Evolutionary conservation across 2,329 filamentous ascomycete species (phyloP), one percentile per base, ranked within the genome.

Genomic region (Talaromyces sp.): DNA sequence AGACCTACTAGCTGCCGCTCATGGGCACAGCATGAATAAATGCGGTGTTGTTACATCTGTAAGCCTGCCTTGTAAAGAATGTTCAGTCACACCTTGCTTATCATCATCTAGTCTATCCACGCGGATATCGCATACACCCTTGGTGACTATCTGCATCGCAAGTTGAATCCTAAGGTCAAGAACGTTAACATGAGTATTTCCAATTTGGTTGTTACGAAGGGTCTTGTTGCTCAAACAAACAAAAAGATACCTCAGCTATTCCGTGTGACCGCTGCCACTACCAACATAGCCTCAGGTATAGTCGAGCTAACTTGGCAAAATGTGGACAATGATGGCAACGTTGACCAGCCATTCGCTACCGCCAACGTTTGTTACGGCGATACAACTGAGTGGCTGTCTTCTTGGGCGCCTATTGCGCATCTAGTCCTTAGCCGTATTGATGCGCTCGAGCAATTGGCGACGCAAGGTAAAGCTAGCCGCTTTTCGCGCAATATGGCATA

Each of bases 221-320:
- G 86, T 64, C 84, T 88, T 11, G 81, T 87, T 52, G 77, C 88
- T 5, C 78, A 83, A 70, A 49, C 11, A 10, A 50, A 62, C 13
- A 43, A 27, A 5, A 22, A 62, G 9, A 43, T 9, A 7, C 45
- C 60, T 5, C 60, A 62, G 17, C 35, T 50, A 4, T 31, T 66
- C 41, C 59, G 33, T 6, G 79, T 71, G 73, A 68, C 69, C 3
- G 80, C 81, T 57, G 85, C 86, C 22, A 0, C 15, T 17, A 22
- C 22, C 22, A 17, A 66, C 49, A 37, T 66, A 6, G 10, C 31
- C 13, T 49, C 50, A 6, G 31, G 19, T 35, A n/a, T 39, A n/a
- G 60, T 35, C 6, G 59, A 50, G 15, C 61, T 71, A 7, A 62
- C 71, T n/a, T 76, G 74, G 67, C 70, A 71, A 37, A 75, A 74